Evolutionary conservation across 75 land plant species (phyloP), one percentile per base, ranked within the genome.

Genomic region (Pinus taeda): DNA sequence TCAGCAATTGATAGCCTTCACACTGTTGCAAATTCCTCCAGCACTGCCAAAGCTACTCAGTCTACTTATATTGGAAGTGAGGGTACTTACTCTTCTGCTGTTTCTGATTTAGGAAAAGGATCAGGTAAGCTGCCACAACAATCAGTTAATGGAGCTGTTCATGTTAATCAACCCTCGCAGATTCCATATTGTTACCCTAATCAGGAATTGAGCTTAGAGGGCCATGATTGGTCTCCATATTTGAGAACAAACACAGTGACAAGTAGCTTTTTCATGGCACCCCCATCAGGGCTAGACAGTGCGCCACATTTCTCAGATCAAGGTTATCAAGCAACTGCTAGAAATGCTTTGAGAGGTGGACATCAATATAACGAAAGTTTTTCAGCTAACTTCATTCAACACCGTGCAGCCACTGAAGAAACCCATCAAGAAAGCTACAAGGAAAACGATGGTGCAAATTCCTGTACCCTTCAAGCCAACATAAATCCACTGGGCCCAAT

Each of bases 191-290:
- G 12, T n/a, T 39, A 42, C n/a, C n/a, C 3, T 69, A n/a, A 24
- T 42, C 22, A 36, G 11, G 18, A 65, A 17, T 17, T 36, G 9
- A 8, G 69, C 42, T 17, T 65, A 15, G 9, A 65, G 5, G 39
- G 36, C 6, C 69, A 65, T 65, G 72, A 42, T n/a, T 12, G 49
- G 39, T 42, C 72, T 9, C 22, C 42, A n/a, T 42, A 42, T 69
- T 8, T 69, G 72, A 42, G 72, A n/a, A 69, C 7, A 42, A 69
- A 69, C 24, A 39, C 72, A 3, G 12, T 69, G 49, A 69, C 72
- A 20, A 69, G 42, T 39, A 69, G 72, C 53, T 69, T 20, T 69
- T 69, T 69, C n/a, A 20, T 69, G 72, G 72, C 72, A 42, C 72
- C 72, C 9, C 2, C 53, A 20, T 69, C 53, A 39, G 72, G 12